These are phyloP conservation scores for Clarireedia paspali DNA, from an alignment of 2,329 filamentous ascomycete genomes.

Conservation along the genomic window DNA sequence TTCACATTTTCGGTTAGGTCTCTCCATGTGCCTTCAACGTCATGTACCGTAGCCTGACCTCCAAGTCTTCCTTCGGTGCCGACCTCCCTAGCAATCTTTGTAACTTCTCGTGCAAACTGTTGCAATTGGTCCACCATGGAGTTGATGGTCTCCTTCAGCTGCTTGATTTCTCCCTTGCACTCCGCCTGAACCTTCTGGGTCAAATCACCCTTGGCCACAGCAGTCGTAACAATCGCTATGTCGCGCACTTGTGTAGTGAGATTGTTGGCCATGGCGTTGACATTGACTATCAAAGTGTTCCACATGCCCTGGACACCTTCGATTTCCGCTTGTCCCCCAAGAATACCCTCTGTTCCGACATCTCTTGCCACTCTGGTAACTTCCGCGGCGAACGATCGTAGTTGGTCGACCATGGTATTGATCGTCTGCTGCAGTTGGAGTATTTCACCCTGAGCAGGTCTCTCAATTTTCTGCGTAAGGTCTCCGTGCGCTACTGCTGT, in stretches of 20 bases:
- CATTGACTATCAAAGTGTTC: slow-evolving; percentile 80
- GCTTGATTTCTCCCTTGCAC: slow-evolving; percentile 84
- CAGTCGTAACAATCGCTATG: slow-evolving; percentile 76
- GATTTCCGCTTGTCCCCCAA: slow-evolving; percentile 76
- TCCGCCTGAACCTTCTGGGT: slow-evolving; percentile 95
- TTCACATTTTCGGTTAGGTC: slow-evolving; percentile 95
- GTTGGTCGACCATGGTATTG: slow-evolving; percentile 83
- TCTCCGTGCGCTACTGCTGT: slow-evolving; percentile 78
- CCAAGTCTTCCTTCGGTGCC: slow-evolving; percentile 91
- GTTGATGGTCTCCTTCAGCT: slow-evolving; percentile 97
- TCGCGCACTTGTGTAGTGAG: slow-evolving; percentile 86
- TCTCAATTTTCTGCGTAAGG: slow-evolving; percentile 76
- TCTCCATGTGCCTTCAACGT: slow-evolving; percentile 95
- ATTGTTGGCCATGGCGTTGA: slow-evolving; percentile 84
- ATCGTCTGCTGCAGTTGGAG: slow-evolving; percentile 78
- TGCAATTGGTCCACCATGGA: slow-evolving; percentile 98
- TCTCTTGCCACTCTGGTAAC: slow-evolving; percentile 77
- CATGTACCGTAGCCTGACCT: slow-evolving; percentile 90
- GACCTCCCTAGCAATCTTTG: slow-evolving; percentile 91
- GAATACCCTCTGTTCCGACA: slow-evolving; percentile 75
- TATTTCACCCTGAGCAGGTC: slow-evolving; percentile 74
- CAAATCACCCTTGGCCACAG: slow-evolving; percentile 75
- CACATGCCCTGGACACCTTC: slow-evolving; percentile 82
- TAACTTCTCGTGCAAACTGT: slow-evolving; percentile 95
- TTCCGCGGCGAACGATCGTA: slow-evolving; percentile 76